Base-by-base conservation (phyloP, 2,329 filamentous ascomycete species). In the Orbilia oligospora region DNA sequence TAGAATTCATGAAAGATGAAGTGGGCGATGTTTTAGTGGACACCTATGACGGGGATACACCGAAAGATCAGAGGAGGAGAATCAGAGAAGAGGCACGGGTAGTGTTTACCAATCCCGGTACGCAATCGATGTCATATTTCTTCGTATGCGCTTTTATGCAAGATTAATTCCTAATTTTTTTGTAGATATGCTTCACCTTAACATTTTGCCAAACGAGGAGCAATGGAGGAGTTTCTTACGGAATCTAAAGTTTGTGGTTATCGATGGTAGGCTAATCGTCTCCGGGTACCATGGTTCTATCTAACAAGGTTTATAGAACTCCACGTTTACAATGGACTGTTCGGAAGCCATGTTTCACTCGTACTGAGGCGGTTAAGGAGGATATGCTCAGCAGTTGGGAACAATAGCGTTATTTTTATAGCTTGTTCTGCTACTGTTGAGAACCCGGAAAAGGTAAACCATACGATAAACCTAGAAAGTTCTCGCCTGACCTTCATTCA, bases 341-440 rank as follows among this genome's bases (percentile, higher is more conserved):
- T 99, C 84, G 96, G 96, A 0, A 93, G 94, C 0, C 96, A 99
- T 83, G 91, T 99, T 80, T 93, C 95, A 0, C 92, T 97, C 81
- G 94, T 99, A 81, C 97, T 99, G 94, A 89, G 96, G 58, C 89
- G 96, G 30, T 85, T 99, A 75, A 88, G 95, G 58, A 89, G 96
- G 66, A 91, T 97, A 82, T 98, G 96, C 83, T 93, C 94, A 5
- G 93, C 94, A 0, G 87, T 98, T 9, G 96, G 96, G 16, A 99
- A 99, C 83, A 87, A 89, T 9, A 88, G 90, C 80, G 89, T 98
- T 80, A 94, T 90, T 81, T 99, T 99, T 82, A 92, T 99, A 38
- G 97, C 94, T 0, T 99, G 96, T 84, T 99, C 96, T 58, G 96
- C 96, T 2, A 99, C 96, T 0, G 94, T 99, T 5, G 93, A 94